Base-by-base conservation (phyloP, 805 yeast species). In the Nematodospora valgi region DNA sequence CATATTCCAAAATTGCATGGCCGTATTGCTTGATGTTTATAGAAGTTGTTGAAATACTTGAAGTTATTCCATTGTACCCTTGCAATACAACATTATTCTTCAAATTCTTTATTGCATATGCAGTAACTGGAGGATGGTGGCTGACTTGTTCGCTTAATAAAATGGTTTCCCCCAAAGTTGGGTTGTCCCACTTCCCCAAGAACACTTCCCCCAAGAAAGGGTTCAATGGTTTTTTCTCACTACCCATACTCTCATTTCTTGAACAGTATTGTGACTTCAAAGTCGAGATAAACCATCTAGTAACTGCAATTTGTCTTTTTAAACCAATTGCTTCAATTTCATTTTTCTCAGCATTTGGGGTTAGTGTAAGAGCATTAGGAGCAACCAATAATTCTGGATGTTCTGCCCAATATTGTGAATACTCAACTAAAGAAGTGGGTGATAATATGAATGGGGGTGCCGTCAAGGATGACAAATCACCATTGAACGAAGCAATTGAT, bases 71-170 rank as follows among this genome's bases (percentile, higher is more conserved):
- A 54, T 86, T 89, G 64, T 86, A 91, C 35, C 98, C 98, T 59
- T 89, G 85, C 43, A 88, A 68, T 27, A 68, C 62, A 17, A 82
- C 81, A 22, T 80, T 72, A 57, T 82, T 72, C 50, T 78, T 76
- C 43, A 80, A 84, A 56, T 88, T 88, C 52, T 76, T 65, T 37
- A 93, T 75, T 27, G 88, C 76, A 56, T 88, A 93, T 5, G 93
- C 97, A n/a, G 98, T 89, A 23, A 85, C 82, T 17, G 98, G 98
- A 12, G 98, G 98, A 59, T 93, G 98, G 64, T 93, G 98, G 43
- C 89, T 80, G 10, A 93, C 97, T 63, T 93, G 98, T 62, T 93
- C 98, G 44, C 89, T 78, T 36, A 87, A 53, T 32, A 91, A 68
- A 9, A 78, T 62, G 17, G 96, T 85, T 43, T 86, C 94, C 27